Evolutionary conservation across 495 filamentous ascomycete genomes (phyloP).

Genomic region (Aspergillus sparsus): DNA sequence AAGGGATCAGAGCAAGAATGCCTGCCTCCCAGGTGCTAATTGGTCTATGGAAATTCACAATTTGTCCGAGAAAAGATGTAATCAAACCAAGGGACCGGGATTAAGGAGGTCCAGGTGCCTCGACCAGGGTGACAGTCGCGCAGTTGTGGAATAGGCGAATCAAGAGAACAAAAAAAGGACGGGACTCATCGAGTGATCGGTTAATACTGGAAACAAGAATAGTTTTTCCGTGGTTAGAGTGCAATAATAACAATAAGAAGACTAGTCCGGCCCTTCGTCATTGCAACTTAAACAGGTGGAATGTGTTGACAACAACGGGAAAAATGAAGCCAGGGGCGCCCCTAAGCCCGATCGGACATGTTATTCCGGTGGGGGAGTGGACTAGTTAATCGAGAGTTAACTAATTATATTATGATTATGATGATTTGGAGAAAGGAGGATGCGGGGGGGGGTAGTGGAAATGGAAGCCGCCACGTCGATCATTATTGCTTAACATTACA

Average conservation of each 20-base stretch:
- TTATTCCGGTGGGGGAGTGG: conserved; percentile 23
- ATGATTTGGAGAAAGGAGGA: background rate
- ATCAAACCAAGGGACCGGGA: conserved; percentile 14
- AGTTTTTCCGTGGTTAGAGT: background rate
- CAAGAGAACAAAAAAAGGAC: background rate
- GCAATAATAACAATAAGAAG: background rate
- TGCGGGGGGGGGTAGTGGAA: conserved; percentile 3
- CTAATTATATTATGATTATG: conserved; percentile 8
- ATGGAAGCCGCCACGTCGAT: conserved; percentile 7
- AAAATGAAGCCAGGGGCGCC: conserved; percentile 7
- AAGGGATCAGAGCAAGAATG: conserved; percentile 17
- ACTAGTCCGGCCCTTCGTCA: background rate
- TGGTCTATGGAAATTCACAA: conserved; percentile 13
- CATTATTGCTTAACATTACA: conserved; percentile 3
- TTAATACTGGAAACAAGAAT: background rate
- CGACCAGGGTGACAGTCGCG: conserved; percentile 11
- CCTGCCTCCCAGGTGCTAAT: conserved; percentile 11
- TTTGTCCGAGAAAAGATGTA: conserved; percentile 25
- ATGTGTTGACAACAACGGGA: conserved; percentile 8
- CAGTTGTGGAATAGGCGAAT: background rate
- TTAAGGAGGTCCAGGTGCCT: conserved; percentile 1
- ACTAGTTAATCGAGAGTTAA: conserved; percentile 14
- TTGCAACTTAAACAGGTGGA: background rate
- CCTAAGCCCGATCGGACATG: conserved; percentile 19
- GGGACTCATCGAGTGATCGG: background rate